Conservation (phyloP, 1,284 basidiomycete species). For the Puccinia horiana region DNA sequence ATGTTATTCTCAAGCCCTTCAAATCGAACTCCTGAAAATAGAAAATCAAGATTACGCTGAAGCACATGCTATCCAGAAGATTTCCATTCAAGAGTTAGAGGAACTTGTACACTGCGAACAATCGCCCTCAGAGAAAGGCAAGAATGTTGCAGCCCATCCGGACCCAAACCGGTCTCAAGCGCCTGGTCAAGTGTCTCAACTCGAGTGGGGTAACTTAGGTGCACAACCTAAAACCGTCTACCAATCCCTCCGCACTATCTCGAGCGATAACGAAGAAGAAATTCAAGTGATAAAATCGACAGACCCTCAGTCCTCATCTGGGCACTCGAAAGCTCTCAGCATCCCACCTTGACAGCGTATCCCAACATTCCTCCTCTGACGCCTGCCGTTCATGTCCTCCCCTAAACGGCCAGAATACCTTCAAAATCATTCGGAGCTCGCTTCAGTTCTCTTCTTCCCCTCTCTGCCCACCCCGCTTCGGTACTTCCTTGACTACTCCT, state of each 20-base stretch:
- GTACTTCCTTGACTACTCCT: slow-evolving; percentile 14
- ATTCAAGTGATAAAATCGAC: neutral
- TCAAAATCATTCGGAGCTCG: neutral
- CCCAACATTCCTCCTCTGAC: neutral
- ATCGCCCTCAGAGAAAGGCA: neutral
- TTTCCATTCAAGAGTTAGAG: neutral
- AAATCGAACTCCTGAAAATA: neutral
- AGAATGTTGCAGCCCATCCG: neutral
- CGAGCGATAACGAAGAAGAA: neutral
- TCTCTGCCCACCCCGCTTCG: neutral
- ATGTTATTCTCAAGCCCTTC: neutral
- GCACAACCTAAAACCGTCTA: neutral
- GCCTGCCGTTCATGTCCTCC: slow-evolving; percentile 16
- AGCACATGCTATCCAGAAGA: neutral
- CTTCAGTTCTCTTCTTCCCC: slow-evolving; percentile 17
- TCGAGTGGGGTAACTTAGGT: neutral
- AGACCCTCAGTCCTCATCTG: neutral
- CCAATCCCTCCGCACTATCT: neutral
- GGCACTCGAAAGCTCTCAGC: neutral
- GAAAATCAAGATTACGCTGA: neutral
- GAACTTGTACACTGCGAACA: too few species aligned
- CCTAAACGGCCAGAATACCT: neutral
- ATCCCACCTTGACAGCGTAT: neutral
- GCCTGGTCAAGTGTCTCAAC: neutral
- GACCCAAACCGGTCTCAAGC: neutral